A percentile compares a stretch with the other conserved stretches of the same genome.
Conservation (phyloP, 345 rosid genomes). For the Atalantia buxifolia region DNA sequence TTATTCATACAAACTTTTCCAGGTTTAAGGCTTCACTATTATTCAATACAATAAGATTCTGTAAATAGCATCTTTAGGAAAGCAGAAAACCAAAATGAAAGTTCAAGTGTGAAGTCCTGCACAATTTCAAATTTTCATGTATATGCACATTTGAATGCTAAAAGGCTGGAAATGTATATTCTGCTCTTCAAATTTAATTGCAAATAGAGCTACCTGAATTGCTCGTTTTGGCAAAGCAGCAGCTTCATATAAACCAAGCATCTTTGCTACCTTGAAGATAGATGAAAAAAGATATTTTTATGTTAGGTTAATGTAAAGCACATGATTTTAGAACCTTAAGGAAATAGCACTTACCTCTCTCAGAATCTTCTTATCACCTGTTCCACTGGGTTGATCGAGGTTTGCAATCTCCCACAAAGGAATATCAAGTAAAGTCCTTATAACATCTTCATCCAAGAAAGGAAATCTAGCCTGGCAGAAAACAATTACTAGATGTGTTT, state of each 20-base stretch:
- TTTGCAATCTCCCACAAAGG: slow-evolving; percentile 86
- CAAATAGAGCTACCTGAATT: slow-evolving; percentile 58
- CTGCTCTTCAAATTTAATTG: neutral
- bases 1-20: neutral
- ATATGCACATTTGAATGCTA: neutral
- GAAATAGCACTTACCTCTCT: slow-evolving; percentile 58
- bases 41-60: neutral
- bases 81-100: neutral
- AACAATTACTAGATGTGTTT: neutral
- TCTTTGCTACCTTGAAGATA: slow-evolving; percentile 61
- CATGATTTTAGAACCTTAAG: neutral
- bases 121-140: neutral
- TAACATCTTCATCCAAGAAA: slow-evolving; percentile 92
- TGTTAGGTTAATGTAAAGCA: neutral
- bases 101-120: neutral
- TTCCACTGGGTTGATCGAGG: slow-evolving; percentile 90
- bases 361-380: slow-evolving; percentile 91
- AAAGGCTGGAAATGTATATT: neutral
- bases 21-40: neutral
- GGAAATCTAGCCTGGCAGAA: slow-evolving; percentile 81
- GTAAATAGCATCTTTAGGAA: neutral
- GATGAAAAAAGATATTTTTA: neutral
- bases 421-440: slow-evolving; percentile 65
- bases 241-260: slow-evolving; percentile 79
- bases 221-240: slow-evolving; percentile 85